phyloP scores from a whole-genome alignment of 306 rosid genomes.

The Macrotyloma uniflorum region DNA sequence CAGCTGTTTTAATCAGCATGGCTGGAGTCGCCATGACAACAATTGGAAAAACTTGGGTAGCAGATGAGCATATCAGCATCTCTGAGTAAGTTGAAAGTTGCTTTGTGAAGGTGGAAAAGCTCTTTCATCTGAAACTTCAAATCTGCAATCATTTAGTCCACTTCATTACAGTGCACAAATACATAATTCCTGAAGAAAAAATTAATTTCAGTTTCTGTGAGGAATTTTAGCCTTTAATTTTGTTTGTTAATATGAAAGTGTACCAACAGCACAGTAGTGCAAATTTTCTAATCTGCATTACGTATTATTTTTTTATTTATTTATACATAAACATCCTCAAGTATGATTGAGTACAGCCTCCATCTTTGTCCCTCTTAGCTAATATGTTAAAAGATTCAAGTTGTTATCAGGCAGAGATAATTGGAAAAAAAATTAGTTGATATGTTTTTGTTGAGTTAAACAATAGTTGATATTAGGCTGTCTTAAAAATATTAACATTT shows the following conservation, averaged over 20 bases:
- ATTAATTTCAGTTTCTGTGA: not conserved
- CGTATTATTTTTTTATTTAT: not conserved
- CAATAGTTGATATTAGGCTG: too few relatives aligned
- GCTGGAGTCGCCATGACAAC: conserved; percentile 75
- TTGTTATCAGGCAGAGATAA: not conserved
- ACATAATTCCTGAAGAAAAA: not conserved
- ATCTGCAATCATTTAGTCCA: not conserved
- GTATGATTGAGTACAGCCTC: not conserved
- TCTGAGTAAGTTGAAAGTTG: conserved; percentile 42
- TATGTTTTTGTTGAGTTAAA: too few relatives aligned
- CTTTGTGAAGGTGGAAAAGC: conserved; percentile 9
- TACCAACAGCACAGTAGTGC: not conserved
- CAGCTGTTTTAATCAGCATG: conserved; percentile 68
- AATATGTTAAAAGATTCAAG: not conserved
- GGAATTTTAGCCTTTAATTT: not conserved
- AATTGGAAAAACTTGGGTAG: conserved; percentile 67
- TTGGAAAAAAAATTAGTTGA: not conserved
- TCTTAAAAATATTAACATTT: not conserved
- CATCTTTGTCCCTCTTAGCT: not conserved
- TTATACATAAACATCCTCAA: not conserved
- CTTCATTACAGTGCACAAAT: not conserved
- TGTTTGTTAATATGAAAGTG: not conserved
- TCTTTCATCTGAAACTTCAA: not conserved
- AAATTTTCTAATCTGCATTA: not conserved
- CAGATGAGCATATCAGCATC: conserved; percentile 47